Evolutionary conservation across 768 basidiomycete genomes (phyloP).

Genomic region (Psilocybe cyanescens): DNA sequence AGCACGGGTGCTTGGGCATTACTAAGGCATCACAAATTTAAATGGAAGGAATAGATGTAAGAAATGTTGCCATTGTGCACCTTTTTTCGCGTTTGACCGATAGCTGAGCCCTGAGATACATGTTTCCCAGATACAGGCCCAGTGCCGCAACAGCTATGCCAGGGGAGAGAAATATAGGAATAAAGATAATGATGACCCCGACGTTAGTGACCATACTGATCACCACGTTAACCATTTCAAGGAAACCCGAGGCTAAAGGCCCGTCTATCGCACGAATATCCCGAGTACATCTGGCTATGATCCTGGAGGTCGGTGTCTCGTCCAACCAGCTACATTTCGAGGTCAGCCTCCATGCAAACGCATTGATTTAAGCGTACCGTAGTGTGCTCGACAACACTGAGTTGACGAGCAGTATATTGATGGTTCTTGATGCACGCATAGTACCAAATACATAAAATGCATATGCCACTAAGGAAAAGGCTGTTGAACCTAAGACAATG

Average conservation of each 20-base stretch:
- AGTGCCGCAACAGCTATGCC: slow-evolving; percentile 41
- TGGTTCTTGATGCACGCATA: slow-evolving; percentile 34
- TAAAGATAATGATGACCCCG: slow-evolving; percentile 41
- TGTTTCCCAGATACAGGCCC: slow-evolving; percentile 44
- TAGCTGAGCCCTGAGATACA: slow-evolving; percentile 48
- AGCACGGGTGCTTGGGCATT: slow-evolving; percentile 22
- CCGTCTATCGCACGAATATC: slow-evolving; percentile 50
- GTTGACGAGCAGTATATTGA: slow-evolving; percentile 17
- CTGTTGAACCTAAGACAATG: slow-evolving; percentile 3
- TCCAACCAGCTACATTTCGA: slow-evolving; percentile 35
- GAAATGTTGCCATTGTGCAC: neutral
- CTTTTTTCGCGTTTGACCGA: slow-evolving; percentile 39
- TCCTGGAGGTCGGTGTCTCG: slow-evolving; percentile 18
- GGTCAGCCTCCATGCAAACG: neutral
- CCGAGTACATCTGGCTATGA: slow-evolving; percentile 22
- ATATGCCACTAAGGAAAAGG: slow-evolving; percentile 9
- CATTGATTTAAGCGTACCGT: slow-evolving; percentile 16
- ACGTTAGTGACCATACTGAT: slow-evolving; percentile 41
- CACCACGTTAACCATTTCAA: slow-evolving; percentile 30
- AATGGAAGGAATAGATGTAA: neutral
- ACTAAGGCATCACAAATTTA: neutral
- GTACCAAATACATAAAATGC: slow-evolving; percentile 33
- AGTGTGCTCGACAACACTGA: slow-evolving; percentile 21
- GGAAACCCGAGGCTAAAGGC: slow-evolving; percentile 31
- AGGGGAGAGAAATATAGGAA: slow-evolving; percentile 46